phyloP scores from a whole-genome alignment of 345 rosid species.

The Anastatica hierochuntica region DNA sequence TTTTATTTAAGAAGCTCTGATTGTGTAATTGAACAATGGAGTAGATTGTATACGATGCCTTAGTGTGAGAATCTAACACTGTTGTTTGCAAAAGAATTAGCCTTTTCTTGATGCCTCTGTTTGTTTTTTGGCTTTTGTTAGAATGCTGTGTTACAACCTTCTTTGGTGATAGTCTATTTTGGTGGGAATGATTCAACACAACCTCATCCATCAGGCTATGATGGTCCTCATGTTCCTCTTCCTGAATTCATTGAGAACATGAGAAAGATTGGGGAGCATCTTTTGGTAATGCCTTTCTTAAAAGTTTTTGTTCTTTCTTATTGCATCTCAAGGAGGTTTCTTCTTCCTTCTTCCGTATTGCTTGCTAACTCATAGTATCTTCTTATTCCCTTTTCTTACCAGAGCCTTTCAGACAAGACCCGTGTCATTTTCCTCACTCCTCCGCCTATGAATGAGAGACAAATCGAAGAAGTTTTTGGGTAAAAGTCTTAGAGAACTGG shows the following conservation, averaged over 20 bases:
- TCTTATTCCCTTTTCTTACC: slow-evolving; percentile 6
- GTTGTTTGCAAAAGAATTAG: too few species aligned
- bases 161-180: slow-evolving; percentile 81
- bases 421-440: slow-evolving; percentile 58
- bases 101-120: background rate
- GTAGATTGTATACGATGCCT: too few species aligned
- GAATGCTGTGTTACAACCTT: slow-evolving; percentile 65
- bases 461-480: slow-evolving; percentile 22
- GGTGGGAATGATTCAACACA: slow-evolving; percentile 85
- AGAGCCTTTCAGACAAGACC: slow-evolving; percentile 69
- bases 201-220: slow-evolving; percentile 52
- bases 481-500: background rate
- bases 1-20: background rate
- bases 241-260: slow-evolving; percentile 63
- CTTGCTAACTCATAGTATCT: background rate
- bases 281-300: slow-evolving; percentile 38
- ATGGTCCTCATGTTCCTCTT: slow-evolving; percentile 84
- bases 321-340: background rate
- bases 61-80: too few species aligned
- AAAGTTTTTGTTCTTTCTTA: background rate
- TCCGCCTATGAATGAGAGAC: slow-evolving; percentile 71
- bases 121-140: slow-evolving; percentile 16
- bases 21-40: too few species aligned
- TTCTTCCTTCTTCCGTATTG: background rate
- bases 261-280: slow-evolving; percentile 62